Base-by-base conservation (phyloP, 2,329 filamentous ascomycete species). In the Clarireedia sp. region DNA sequence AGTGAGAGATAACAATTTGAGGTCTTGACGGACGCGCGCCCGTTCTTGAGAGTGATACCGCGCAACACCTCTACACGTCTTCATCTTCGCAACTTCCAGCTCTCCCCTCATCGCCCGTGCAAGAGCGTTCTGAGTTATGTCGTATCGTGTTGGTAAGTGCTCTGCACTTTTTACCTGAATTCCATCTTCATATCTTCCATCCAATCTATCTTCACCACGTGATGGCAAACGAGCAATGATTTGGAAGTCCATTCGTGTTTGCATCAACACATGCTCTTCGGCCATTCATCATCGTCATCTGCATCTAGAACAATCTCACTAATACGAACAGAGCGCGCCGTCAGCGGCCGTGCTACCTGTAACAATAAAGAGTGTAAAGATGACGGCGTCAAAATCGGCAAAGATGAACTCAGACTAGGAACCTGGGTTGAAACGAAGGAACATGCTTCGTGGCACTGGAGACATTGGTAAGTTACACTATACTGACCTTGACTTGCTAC, bases 341-440 rank as follows among this genome's bases (percentile, higher is more conserved):
- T 76, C 46, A 86, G 79, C 68, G 81, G 78, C 64, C 86, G 90
- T 57, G 89, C 91, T 52, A 81, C 75, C 50, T 97, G 91, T 74
- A 78, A 84, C 60, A 85, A 56, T 1, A 76, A 74, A 5, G 76
- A 83, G 60, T 96, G 92, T 78, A 90, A 90, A 71, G 78, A 86
- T 2, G 73, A 72, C 1, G 75, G 67, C 1, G 68, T 78, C 66
- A 96, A 95, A 73, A 89, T 95, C 66, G 62, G 66, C 24, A 95
- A 95, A 73, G 89, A 86, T 55, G 82, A 89, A 61, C 73, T 96
- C 2, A 86, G 92, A 54, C 80, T 90, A 52, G 92, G 88, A 43
- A 79, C 78, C 21, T 89, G 85, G 76, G 79, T 95, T 60, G 79
- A 79, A 8, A 79, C 86, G 61, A 51, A 73, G 0, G 65, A 75